Evolutionary conservation across 2,329 filamentous ascomycete genomes (phyloP), one percentile per base, ranked within the genome.

Genomic region (Alternaria triticina): DNA sequence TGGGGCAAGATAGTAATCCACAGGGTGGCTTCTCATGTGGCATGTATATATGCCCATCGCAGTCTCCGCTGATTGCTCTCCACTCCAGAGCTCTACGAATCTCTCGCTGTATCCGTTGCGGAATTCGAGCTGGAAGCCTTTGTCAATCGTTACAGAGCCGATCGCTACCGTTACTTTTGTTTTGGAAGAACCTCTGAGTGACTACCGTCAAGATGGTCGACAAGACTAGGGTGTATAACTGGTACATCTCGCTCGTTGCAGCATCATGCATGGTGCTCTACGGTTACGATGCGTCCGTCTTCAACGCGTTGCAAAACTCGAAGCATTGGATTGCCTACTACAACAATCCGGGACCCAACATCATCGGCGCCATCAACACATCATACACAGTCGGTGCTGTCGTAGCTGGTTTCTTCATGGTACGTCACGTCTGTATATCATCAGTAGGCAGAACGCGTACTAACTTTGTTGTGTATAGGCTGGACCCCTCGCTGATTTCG

Each of bases 211-310:
- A 56, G 63, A 78, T 83, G 69, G 75, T 79, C 57, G 67, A 74
- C 64, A 59, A 66, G 12, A 82, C 77, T 66, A 77, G 79, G 67
- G 73, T 79, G 54, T 85, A 85, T 76, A 85, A 86, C 73, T 84
- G 83, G 82, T 91, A 89, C 81, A 88, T 90, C 68, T 89, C 88
- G 63, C 82, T 91, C 54, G 87, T 91, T 68, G 90, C 90, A 60
- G 89, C 90, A 72, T 88, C 89, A 77, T 91, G 89, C 77, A 92
- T 92, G 90, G 89, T 91, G 22, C 83, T 92, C 47, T 92, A 91
- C 75, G 90, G 90, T 61, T 92, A 92, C 75, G 90, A 92, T 84
- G 89, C 90, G 2, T 90, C 89, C 40, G 89, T 91, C 50, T 92
- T 89, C 83, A 92, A 92, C 77, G 89, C 89, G 6, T 86, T 91